These are phyloP conservation scores for Fusarium sterilihyphosum DNA, from an alignment of 2,329 filamentous ascomycete species.

Conservation along the genomic window DNA sequence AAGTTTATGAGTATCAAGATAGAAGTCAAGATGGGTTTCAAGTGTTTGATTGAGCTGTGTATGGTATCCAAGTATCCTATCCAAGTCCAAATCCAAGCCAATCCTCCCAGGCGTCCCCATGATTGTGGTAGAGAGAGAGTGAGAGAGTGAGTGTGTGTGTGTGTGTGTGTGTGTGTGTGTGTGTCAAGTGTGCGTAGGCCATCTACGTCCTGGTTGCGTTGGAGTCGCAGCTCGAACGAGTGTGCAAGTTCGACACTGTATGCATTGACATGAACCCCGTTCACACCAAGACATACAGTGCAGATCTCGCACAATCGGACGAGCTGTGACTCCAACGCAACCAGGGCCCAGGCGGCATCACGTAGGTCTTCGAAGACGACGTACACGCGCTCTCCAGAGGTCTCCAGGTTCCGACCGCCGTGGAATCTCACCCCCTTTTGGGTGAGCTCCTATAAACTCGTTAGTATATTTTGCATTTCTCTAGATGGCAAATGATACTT, in stretches of 20 bases:
- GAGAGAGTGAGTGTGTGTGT: not conserved
- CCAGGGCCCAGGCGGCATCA: slow-evolving; percentile 58
- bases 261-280: slow-evolving; percentile 14
- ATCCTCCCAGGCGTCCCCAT: not conserved
- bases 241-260: slow-evolving; percentile 16
- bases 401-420: slow-evolving; percentile 51
- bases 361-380: slow-evolving; percentile 69
- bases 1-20: not conserved
- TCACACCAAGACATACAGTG: not conserved
- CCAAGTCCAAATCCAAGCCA: not conserved
- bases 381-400: slow-evolving; percentile 56
- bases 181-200: not conserved
- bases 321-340: not conserved
- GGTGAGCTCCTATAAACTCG: slow-evolving; percentile 51
- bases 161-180: not conserved
- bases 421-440: slow-evolving; percentile 47
- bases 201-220: not conserved
- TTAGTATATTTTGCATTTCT: slow-evolving; percentile 12
- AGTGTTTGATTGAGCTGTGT: not conserved
- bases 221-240: not conserved
- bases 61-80: not conserved
- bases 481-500: slow-evolving; percentile 33
- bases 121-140: not conserved
- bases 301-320: slow-evolving; percentile 6
- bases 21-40: not conserved